Base-by-base conservation (phyloP, 1,139 yeast genomes). In the Diutina neorugosa region DNA sequence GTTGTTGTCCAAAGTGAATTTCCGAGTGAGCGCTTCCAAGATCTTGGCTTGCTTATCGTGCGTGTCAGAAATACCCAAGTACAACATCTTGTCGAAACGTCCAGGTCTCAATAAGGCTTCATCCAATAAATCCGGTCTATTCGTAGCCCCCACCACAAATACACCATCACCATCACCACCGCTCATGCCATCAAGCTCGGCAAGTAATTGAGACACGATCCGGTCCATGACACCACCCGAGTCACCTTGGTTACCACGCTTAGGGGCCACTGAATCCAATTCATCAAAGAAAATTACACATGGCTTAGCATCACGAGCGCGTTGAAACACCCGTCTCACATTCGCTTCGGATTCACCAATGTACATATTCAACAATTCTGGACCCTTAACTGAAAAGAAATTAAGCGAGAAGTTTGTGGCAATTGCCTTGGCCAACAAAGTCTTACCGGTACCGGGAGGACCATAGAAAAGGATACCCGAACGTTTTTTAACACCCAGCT, bases 211-310 rank as follows among this genome's bases (percentile, higher is more conserved):
- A 0, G 97, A 90, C 1, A 93, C 98, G 60, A 93, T 93, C 67
- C 98, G 79, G 65, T 93, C 98, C 98, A 91, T 91, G 4, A 91
- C 98, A 58, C 98, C 98, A 23, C 98, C 98, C 1, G 97, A 89
- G 67, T 93, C 98, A 40, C 98, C 98, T 64, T 91, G 97, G 65
- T 93, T 91, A 47, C 98, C 98, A 71, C 98, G 82, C 66, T 93
- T 91, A 0, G 98, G 98, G 0, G 98, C 98, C 1, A 91, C 96
- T 2, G 97, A 90, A 69, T 93, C 98, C 68, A 93, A 78, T 68
- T 93, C 98, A 70, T 93, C 98, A 63, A 93, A 93, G 66, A 93
- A 93, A 42, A 93, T 91, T 41, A 93, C 96, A 74, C 98, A 93
- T 0, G 98, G 98, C 63, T 86, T 86, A 14, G 98, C 96, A 67